phyloP scores from a whole-genome alignment of 148 eudicot species.

The Suaeda aralocaspica region DNA sequence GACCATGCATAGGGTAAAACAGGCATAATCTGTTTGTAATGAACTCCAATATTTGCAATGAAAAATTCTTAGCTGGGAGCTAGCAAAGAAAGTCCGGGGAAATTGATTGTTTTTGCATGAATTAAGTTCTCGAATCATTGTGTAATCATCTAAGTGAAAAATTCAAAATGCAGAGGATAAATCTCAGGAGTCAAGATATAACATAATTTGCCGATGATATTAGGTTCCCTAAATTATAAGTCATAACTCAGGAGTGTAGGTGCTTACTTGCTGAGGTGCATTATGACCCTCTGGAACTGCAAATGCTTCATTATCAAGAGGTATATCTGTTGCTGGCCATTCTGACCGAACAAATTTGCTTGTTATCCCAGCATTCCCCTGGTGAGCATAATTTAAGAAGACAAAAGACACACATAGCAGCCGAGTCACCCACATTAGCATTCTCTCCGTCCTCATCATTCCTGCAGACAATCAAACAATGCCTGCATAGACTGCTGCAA shows the following conservation, averaged over 20 bases:
- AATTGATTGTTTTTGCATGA: background rate
- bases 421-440: constrained; percentile 27
- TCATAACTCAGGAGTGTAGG: constrained; percentile 7
- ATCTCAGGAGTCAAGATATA: background rate
- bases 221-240: background rate
- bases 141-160: background rate
- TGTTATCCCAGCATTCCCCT: constrained; percentile 62
- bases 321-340: constrained; percentile 81
- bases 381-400: constrained; percentile 39
- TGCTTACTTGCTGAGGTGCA: constrained; percentile 87
- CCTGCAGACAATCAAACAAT: constrained; percentile 27
- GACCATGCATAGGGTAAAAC: background rate
- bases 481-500: constrained; percentile 19
- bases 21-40: no score
- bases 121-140: background rate
- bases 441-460: constrained; percentile 36
- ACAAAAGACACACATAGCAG: constrained; percentile 39
- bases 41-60: no score
- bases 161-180: background rate
- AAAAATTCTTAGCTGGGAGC: no score
- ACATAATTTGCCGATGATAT: background rate
- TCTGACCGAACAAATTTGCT: constrained; percentile 68
- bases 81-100: no score
- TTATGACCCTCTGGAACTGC: constrained; percentile 75
- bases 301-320: constrained; percentile 76